Conservation (phyloP, 805 yeast species). For the Candida glaebosa region DNA sequence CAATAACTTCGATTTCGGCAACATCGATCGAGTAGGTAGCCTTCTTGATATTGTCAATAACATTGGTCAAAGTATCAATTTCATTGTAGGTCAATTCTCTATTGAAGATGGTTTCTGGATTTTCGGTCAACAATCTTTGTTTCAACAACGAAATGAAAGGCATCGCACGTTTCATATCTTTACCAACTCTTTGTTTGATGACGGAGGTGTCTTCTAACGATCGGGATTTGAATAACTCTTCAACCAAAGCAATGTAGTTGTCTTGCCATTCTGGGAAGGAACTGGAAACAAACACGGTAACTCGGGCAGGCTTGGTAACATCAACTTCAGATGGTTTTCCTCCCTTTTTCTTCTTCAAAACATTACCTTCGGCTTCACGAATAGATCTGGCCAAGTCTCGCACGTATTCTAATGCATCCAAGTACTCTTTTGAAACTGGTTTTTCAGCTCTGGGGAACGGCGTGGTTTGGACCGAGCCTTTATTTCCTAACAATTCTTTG, state of each 20-base stretch:
- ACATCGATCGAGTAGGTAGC: conserved; percentile 59
- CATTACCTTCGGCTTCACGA: conserved; percentile 89
- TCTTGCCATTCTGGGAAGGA: conserved; percentile 77
- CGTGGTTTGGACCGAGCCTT: conserved; percentile 67
- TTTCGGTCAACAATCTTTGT: conserved; percentile 67
- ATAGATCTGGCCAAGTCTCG: conserved; percentile 76
- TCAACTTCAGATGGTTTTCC: conserved; percentile 75
- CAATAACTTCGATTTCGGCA: conserved; percentile 54
- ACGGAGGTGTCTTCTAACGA: conserved; percentile 61
- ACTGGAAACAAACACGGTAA: conserved; percentile 70
- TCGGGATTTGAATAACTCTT: conserved; percentile 66
- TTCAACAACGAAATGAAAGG: conserved; percentile 88
- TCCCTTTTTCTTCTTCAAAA: conserved; percentile 79
- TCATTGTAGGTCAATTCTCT: conserved; percentile 86
- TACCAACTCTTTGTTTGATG: conserved; percentile 65
- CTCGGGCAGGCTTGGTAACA: conserved; percentile 63
- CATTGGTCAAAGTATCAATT: conserved; percentile 56
- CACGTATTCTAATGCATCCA: conserved; percentile 74
- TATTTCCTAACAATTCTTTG: conserved; percentile 72
- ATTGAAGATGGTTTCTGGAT: conserved; percentile 79
- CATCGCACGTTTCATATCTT: conserved; percentile 97
- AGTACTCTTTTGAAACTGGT: conserved; percentile 57
- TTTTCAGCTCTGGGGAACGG: conserved; percentile 74
- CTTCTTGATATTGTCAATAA: conserved; percentile 53
- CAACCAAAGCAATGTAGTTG: conserved; percentile 60